Evolutionary conservation across 2,329 filamentous ascomycete species (phyloP), one percentile per base, ranked within the genome.

Genomic region (Cladosporium austrohemisphaericum): DNA sequence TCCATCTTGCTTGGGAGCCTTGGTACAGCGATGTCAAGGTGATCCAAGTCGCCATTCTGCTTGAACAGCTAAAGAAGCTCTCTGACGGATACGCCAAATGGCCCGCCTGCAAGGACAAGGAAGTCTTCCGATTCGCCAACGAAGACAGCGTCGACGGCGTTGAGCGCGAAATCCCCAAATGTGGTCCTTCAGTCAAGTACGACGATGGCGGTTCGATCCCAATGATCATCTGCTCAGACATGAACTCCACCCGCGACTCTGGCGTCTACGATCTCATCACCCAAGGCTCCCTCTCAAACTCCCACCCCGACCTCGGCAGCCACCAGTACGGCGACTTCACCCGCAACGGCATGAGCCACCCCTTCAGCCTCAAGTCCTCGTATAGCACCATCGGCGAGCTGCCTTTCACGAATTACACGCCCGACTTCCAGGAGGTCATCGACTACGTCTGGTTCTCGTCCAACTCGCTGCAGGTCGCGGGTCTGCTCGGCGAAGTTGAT

Each of bases 381-480:
- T 98, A 98, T 68, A 81, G 81, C 28, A 81, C 86, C 55, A 85
- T 95, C 45, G 86, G 90, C 51, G 88, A 95, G 65, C 74, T 97
- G 60, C 83, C 83, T 4, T 98, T 95, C 68, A 98, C 93, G 38
- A 98, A 98, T 70, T 98, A 97, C 70, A 94, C 90, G 11, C 91
- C 93, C 1, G 83, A 83, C n/a, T 98, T 96, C 71, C 81, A 82
- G 44, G 91, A 90, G 54, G 88, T 94, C 50, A 86, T 98, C 58
- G 93, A 98, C 67, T 96, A 97, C 69, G 89, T 98, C 62, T 97
- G 91, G 90, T 98, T 95, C 71, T 91, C 90, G 50, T 92, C 89
- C 51, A 95, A 93, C 68, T 83, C 86, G 18, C 76, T 96, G 36
- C 87, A 93, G 64, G 86, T 94, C 19, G 84, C 88, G 14, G 86